Percentiles rank a stretch among this genome's conserved stretches.
Conservation (phyloP, 1,284 basidiomycete species). For the Flammula alnicola region DNA sequence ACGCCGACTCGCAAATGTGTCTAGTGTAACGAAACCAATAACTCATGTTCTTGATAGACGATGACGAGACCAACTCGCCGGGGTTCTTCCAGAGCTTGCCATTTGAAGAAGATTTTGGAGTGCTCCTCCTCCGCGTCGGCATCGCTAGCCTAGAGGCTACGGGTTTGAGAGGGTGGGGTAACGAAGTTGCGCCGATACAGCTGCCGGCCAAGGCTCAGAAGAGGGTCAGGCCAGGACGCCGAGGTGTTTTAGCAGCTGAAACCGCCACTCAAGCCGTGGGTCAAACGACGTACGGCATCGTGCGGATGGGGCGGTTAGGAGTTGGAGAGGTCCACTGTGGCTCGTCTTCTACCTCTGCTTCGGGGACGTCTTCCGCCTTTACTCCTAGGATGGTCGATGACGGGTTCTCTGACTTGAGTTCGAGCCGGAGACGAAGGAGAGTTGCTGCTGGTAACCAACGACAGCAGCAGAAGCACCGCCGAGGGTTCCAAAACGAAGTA, state of each 20-base stretch:
- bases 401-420: neutral
- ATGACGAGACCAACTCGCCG: slow-evolving; percentile 17
- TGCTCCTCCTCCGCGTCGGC: slow-evolving; percentile 70
- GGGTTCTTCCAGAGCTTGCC: slow-evolving; percentile 34
- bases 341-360: neutral
- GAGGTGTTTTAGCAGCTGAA: neutral
- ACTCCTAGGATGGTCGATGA: neutral
- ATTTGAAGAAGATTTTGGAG: slow-evolving; percentile 74
- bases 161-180: slow-evolving; percentile 69
- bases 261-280: neutral
- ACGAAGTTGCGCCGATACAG: slow-evolving; percentile 67
- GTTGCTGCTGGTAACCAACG: neutral
- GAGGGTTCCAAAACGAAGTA: slow-evolving; percentile 56
- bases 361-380: neutral
- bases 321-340: slow-evolving; percentile 33
- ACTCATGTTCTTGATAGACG: slow-evolving; percentile 8
- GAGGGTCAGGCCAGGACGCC: neutral
- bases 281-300: slow-evolving; percentile 27
- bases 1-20: slow-evolving; percentile 2
- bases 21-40: neutral
- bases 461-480: slow-evolving; percentile 14
- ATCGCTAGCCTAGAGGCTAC: slow-evolving; percentile 77
- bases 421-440: neutral
- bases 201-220: slow-evolving; percentile 25
- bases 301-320: slow-evolving; percentile 45